A percentile compares a stretch with the other conserved stretches of the same genome.
phyloP scores from a whole-genome alignment of 768 basidiomycete species.

The Termitomyces sp. region DNA sequence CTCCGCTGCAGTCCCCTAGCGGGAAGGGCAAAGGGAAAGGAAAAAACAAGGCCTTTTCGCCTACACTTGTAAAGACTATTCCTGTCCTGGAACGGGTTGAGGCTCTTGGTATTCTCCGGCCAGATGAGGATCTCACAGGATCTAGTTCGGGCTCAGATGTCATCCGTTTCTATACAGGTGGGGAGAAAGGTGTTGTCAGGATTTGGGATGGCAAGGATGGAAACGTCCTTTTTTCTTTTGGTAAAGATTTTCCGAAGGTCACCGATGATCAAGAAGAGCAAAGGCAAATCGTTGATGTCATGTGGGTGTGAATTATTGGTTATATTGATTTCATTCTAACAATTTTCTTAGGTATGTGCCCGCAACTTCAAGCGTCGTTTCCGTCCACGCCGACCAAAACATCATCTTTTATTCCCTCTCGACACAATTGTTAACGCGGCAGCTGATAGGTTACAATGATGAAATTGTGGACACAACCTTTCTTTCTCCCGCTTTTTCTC shows the following conservation, averaged over 20 bases:
- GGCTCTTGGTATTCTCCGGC: conserved; percentile 67
- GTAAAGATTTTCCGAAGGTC: conserved; percentile 40
- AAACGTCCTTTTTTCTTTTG: conserved; percentile 55
- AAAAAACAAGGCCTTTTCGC: conserved; percentile 42
- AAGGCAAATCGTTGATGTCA: conserved; percentile 72
- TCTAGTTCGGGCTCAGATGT: conserved; percentile 31
- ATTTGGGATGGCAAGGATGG: conserved; percentile 80
- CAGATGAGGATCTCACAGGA: conserved; percentile 44
- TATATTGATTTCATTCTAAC: conserved; percentile 9
- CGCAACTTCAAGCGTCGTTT: conserved; percentile 59
- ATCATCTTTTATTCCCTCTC: conserved; percentile 84
- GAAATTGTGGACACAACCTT: conserved; percentile 91
- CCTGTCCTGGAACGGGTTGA: conserved; percentile 84
- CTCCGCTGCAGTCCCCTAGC: conserved; percentile 20
- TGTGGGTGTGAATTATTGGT: conserved; percentile 52
- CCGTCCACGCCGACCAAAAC: conserved; percentile 94
- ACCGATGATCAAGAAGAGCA: conserved; percentile 67
- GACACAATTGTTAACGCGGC: conserved; percentile 61
- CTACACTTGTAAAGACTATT: conserved; percentile 71
- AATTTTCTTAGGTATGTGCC: conserved; percentile 58
- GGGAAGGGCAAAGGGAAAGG: conserved; percentile 49
- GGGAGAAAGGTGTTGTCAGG: conserved; percentile 81
- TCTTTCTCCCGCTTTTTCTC: conserved; percentile 40
- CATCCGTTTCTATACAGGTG: conserved; percentile 81
- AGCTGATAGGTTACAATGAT: conserved; percentile 96